A percentile compares a stretch with the other conserved stretches of the same genome.
Conservation (phyloP, 257 asterid species). For the Thymus mandschuricus region DNA sequence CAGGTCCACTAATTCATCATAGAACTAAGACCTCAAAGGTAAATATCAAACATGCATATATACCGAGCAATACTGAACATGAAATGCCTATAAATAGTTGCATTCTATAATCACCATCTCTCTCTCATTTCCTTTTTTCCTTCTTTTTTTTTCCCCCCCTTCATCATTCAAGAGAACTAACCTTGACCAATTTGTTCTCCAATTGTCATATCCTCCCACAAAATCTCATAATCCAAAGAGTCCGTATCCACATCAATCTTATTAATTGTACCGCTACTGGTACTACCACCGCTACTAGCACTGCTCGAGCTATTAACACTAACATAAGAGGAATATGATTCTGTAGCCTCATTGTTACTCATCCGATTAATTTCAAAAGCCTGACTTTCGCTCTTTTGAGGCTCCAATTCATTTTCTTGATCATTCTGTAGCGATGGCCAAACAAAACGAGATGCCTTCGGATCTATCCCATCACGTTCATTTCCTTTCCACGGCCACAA, state of each 20-base stretch:
- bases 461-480: slow-evolving; percentile 64
- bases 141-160: too few species aligned
- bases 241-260: slow-evolving; percentile 73
- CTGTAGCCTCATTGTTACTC: slow-evolving; percentile 60
- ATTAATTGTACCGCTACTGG: slow-evolving; percentile 71
- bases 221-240: slow-evolving; percentile 78
- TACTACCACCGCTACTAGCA: slow-evolving; percentile 85
- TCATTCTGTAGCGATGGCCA: slow-evolving; percentile 84
- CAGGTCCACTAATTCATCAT: slow-evolving; percentile 18
- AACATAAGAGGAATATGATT: slow-evolving; percentile 77
- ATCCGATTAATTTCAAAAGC: slow-evolving; percentile 45
- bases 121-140: not conserved
- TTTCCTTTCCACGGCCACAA: slow-evolving; percentile 93
- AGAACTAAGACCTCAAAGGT: not conserved
- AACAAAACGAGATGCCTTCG: slow-evolving; percentile 58
- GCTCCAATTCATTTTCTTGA: slow-evolving; percentile 55
- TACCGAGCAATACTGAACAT: not conserved
- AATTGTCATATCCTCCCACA: slow-evolving; percentile 93
- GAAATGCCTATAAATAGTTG: not conserved
- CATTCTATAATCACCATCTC: not conserved
- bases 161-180: slow-evolving; percentile 29
- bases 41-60: not conserved
- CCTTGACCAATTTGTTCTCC: slow-evolving; percentile 98
- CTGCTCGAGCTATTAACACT: slow-evolving; percentile 86
- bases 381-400: slow-evolving; percentile 52